Percentiles rank a stretch among this genome's conserved stretches.
These are phyloP conservation scores for Plasmodium chabaudi DNA, from an alignment of 169 alveolate species.

Conservation along the genomic window DNA sequence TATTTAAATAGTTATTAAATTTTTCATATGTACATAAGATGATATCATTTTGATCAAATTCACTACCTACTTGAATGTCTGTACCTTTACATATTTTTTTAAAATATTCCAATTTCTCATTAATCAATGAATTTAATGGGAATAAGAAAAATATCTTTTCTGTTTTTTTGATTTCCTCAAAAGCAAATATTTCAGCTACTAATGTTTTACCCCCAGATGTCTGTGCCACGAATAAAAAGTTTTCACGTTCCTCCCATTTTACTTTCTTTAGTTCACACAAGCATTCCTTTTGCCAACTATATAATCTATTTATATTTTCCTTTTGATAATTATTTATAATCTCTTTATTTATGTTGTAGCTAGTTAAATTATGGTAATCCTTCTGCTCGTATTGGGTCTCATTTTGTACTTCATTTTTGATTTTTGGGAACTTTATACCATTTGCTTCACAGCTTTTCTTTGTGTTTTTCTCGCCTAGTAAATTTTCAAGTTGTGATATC, in stretches of 20 bases:
- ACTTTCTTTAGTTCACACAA: slow-evolving; percentile 30
- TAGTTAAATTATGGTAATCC: not conserved
- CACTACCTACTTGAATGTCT: slow-evolving; percentile 25
- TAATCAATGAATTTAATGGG: slow-evolving; percentile 68
- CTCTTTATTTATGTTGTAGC: slow-evolving; percentile 6
- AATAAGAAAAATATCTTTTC: slow-evolving; percentile 31
- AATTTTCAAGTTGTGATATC: slow-evolving; percentile 21
- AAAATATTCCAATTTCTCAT: slow-evolving; percentile 46
- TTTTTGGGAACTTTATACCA: not conserved
- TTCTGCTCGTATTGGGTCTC: not conserved
- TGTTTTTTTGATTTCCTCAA: slow-evolving; percentile 38
- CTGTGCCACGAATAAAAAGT: slow-evolving; percentile 57
- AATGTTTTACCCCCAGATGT: slow-evolving; percentile 72
- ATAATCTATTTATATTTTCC: slow-evolving; percentile 44
- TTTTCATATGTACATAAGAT: slow-evolving; percentile 66
- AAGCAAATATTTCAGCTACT: slow-evolving; percentile 52
- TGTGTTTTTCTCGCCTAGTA: slow-evolving; percentile 10
- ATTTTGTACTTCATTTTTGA: not conserved
- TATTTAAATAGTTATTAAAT: slow-evolving; percentile 39
- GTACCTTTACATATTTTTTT: slow-evolving; percentile 57
- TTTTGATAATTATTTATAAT: slow-evolving; percentile 35
- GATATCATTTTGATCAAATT: slow-evolving; percentile 19
- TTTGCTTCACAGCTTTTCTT: slow-evolving; percentile 4
- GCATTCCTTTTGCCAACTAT: slow-evolving; percentile 70
- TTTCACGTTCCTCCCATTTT: slow-evolving; percentile 49